Conservation (phyloP, 2,329 filamentous ascomycete genomes). For the Pestalotiopsis sp. region DNA sequence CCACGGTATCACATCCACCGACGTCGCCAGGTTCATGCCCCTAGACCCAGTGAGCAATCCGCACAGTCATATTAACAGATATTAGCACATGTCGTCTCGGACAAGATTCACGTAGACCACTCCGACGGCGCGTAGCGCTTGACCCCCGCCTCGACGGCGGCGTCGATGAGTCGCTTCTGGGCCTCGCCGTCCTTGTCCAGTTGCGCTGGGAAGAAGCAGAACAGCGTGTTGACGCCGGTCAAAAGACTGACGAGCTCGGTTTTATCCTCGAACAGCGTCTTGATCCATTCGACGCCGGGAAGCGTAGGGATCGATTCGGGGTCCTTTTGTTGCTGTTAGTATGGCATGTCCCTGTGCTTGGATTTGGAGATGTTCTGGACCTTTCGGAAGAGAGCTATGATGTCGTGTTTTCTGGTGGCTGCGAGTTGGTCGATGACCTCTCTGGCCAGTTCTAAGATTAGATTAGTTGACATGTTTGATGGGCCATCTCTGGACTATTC, state of each 20-base stretch:
- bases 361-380: neutral
- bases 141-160: conserved; percentile 37
- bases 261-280: neutral
- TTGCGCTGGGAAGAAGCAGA: conserved; percentile 8
- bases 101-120: conserved; percentile 25
- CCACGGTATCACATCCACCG: conserved; percentile 19
- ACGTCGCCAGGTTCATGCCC: neutral
- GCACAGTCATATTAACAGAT: neutral
- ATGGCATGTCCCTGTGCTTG: neutral
- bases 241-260: neutral
- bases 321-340: neutral
- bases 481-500: neutral
- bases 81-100: neutral
- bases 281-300: neutral
- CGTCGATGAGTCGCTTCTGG: conserved; percentile 43
- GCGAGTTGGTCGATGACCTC: neutral
- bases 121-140: conserved; percentile 43
- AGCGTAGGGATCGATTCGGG: neutral
- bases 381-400: neutral
- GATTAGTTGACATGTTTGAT: neutral
- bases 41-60: neutral
- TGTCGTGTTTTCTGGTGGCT: neutral
- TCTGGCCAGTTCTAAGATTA: neutral
- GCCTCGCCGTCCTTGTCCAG: conserved; percentile 23
- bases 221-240: neutral